Evolutionary conservation across 2,329 filamentous ascomycete genomes (phyloP).

Genomic region (Arthrinium puccinioides): DNA sequence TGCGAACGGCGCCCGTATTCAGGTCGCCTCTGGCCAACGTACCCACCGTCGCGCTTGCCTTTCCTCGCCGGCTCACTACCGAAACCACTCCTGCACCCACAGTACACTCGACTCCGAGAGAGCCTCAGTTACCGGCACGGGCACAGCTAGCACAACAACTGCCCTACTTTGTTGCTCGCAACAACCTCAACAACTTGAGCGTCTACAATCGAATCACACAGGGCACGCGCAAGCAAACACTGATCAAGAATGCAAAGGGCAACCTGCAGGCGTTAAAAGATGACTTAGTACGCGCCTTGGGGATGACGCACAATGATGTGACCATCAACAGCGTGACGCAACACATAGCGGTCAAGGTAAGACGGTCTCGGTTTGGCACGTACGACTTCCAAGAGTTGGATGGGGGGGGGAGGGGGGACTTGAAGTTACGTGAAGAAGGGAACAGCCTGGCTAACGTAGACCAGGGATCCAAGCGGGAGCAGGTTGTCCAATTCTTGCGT

Average conservation of each 20-base stretch:
- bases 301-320: conserved; percentile 46
- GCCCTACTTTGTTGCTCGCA: conserved; percentile 67
- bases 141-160: no score
- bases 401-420: background rate
- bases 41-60: background rate
- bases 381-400: background rate
- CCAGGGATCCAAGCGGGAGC: conserved; percentile 14
- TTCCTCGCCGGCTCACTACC: background rate
- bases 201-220: conserved; percentile 70
- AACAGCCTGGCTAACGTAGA: background rate
- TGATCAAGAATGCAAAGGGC: conserved; percentile 74
- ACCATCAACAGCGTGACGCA: conserved; percentile 54
- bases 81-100: background rate
- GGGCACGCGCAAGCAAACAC: conserved; percentile 67
- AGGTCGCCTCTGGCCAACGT: background rate
- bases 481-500: conserved; percentile 15
- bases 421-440: background rate
- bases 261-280: conserved; percentile 55
- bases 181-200: conserved; percentile 61
- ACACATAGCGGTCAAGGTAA: conserved; percentile 70
- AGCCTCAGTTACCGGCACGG: background rate
- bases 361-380: conserved; percentile 7
- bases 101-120: background rate
- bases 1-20: background rate
- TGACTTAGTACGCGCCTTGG: conserved; percentile 55